Evolutionary conservation across 306 rosid genomes (phyloP).

Genomic region (Dicorynia guianensis): DNA sequence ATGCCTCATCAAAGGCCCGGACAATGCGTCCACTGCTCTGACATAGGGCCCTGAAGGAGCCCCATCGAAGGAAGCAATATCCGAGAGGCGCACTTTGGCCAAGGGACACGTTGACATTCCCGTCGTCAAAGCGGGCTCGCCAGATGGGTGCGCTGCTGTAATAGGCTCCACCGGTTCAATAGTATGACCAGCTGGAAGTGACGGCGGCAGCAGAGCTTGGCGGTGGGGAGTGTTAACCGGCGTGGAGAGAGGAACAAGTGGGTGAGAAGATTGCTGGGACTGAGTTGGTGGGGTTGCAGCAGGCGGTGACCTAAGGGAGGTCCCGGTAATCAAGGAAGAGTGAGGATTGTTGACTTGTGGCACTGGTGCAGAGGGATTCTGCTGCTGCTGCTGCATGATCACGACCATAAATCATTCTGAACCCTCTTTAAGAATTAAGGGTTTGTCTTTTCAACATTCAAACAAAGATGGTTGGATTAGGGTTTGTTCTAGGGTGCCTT

Average conservation of each 20-base stretch:
- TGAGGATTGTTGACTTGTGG: conserved; percentile 66
- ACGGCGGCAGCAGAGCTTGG: conserved; percentile 49
- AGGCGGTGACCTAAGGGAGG: conserved; percentile 76
- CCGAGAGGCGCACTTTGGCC: conserved; percentile 79
- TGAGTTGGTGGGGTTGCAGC: conserved; percentile 38
- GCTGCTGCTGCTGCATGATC: conserved; percentile 79
- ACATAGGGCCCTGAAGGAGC: conserved; percentile 66
- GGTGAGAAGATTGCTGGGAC: conserved; percentile 53
- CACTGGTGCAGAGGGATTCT: conserved; percentile 70
- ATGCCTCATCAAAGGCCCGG: conserved; percentile 77
- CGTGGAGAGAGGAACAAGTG: conserved; percentile 38
- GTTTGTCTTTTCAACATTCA: conserved; percentile 10
- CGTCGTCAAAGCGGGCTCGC: conserved; percentile 51
- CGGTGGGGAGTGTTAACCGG: conserved; percentile 47
- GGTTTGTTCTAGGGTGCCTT: conserved; percentile 34
- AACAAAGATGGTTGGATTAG: conserved; percentile 22
- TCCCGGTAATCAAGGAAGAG: conserved; percentile 45
- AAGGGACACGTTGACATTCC: conserved; percentile 43
- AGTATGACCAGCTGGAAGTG: conserved; percentile 50
- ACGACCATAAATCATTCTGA: conserved; percentile 87
- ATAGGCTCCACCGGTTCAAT: conserved; percentile 49
- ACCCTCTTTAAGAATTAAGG: conserved; percentile 19
- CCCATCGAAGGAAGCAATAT: conserved; percentile 79
- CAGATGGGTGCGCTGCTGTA: conserved; percentile 52
- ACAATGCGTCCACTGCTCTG: conserved; percentile 77